Evolutionary conservation across 1,284 basidiomycete genomes (phyloP).

Genomic region (Puccinia coronata): DNA sequence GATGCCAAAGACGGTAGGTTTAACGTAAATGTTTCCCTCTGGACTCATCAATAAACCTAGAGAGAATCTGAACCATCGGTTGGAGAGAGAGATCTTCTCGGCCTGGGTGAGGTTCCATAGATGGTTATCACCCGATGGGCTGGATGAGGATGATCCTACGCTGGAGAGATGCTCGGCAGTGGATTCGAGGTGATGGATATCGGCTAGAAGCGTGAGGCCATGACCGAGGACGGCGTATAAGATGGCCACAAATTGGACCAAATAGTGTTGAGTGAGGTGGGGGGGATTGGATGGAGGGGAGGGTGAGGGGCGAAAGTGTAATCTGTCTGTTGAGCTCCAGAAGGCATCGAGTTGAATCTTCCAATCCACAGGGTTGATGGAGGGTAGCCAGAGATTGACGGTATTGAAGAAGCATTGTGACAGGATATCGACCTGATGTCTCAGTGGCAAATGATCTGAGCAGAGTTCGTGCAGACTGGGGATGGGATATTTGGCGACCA

Average conservation of each 20-base stretch:
- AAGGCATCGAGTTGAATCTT: conserved; percentile 14
- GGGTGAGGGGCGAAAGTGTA: conserved; percentile 14
- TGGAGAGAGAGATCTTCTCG: conserved; percentile 27
- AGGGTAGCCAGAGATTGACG: conserved; percentile 22
- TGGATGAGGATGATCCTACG: background rate
- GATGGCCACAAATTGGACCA: conserved; percentile 25
- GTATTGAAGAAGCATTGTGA: conserved; percentile 18
- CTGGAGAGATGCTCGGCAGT: background rate
- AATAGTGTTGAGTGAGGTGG: conserved; percentile 17
- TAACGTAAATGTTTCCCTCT: conserved; percentile 26
- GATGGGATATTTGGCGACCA: conserved; percentile 8
- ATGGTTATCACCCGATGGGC: background rate
- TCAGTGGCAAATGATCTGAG: conserved; percentile 4
- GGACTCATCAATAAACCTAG: conserved; percentile 15
- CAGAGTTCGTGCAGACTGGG: conserved; percentile 27
- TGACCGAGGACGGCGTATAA: conserved; percentile 27
- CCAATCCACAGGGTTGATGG: conserved; percentile 21
- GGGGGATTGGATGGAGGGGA: background rate
- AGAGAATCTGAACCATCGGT: conserved; percentile 36
- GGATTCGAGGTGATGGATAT: conserved; percentile 11
- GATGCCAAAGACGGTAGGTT: conserved; percentile 39
- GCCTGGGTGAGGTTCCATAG: conserved; percentile 3
- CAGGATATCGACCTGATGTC: background rate
- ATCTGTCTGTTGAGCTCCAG: conserved; percentile 16
- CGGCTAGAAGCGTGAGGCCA: conserved; percentile 10